Evolutionary conservation across 108 stramenopile species (phyloP).

Genomic region (Nitzschia sp.): DNA sequence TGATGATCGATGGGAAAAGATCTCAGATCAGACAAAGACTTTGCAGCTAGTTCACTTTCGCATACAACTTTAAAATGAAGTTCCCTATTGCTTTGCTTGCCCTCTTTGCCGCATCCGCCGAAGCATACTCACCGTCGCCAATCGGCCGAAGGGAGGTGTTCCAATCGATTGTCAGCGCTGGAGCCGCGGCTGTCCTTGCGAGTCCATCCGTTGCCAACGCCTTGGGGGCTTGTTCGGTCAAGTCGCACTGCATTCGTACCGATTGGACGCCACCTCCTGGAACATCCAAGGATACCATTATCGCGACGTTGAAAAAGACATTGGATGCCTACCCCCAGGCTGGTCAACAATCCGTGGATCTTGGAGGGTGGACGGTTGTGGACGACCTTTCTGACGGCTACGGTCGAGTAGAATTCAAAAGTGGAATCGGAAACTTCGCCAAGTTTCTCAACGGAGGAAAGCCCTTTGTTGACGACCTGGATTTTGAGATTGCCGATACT

Average conservation of each 20-base stretch:
- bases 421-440: conserved; percentile 79
- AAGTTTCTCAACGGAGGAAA: conserved; percentile 88
- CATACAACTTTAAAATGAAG: too few species aligned
- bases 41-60: too few species aligned
- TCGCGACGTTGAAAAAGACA: conserved; percentile 42
- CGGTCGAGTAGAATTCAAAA: conserved; percentile 69
- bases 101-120: neutral
- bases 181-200: conserved; percentile 26
- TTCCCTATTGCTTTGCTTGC: neutral
- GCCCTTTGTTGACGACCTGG: conserved; percentile 85
- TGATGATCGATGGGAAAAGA: too few species aligned
- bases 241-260: conserved; percentile 79
- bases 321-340: conserved; percentile 69
- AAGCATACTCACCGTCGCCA: neutral
- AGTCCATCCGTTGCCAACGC: conserved; percentile 48
- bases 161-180: conserved; percentile 8
- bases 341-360: conserved; percentile 67
- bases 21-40: too few species aligned
- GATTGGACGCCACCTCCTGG: conserved; percentile 76
- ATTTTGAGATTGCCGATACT: conserved; percentile 53
- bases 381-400: conserved; percentile 54
- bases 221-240: conserved; percentile 63
- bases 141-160: conserved; percentile 18
- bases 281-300: conserved; percentile 49
- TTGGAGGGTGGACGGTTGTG: conserved; percentile 73